Evolutionary conservation across 1,139 yeast genomes (phyloP), one percentile per base, ranked within the genome.

Genomic region (Pneumocystis murina): DNA sequence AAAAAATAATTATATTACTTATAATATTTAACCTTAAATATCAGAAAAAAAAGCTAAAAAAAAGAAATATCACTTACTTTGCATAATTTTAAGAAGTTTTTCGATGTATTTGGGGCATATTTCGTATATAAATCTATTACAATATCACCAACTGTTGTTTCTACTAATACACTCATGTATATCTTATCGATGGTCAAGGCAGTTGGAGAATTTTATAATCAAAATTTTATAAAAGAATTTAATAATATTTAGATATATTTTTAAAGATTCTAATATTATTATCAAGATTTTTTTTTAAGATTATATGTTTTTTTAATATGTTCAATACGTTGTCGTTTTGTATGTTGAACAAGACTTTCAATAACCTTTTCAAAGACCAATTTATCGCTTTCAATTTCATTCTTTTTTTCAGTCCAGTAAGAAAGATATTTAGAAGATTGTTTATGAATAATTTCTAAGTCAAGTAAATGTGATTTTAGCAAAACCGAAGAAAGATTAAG

Each of bases 321-420:
- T 12, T 40, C 60, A 20, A 38, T 58, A 40, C 60, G 60, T 12
- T 38, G 41, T 12, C 39, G 30, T 40, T 58, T 38, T 38, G 60
- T 40, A 41, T 62, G 63, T 24, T 65, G 62, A 4, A 85, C 84
- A 66, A 84, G 75, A 68, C 83, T 84, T 71, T 85, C 89, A 43
- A 85, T 86, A 66, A 85, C 88, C 4, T 83, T 78, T 70, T 85
- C 90, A 70, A 83, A 84, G 7, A 85, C 81, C 62, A 82, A 83
- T 68, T 83, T 82, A 69, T 84, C 85, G 63, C 77, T 78, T 66
- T 76, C 75, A n/a, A 79, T 76, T 40, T 75, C 79, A 61, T 73
- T 71, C 63, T 76, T 73, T 68, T 79, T 78, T 64, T 77, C 72
- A 58, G 75, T 77, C 86, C 86, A 84, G 39, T 78, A 74, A 59